A percentile compares a stretch with the other conserved stretches of the same genome.
Conservation (phyloP, 805 yeast genomes). For the baker's yeast (Saccharomyces cerevisiae) region DNA sequence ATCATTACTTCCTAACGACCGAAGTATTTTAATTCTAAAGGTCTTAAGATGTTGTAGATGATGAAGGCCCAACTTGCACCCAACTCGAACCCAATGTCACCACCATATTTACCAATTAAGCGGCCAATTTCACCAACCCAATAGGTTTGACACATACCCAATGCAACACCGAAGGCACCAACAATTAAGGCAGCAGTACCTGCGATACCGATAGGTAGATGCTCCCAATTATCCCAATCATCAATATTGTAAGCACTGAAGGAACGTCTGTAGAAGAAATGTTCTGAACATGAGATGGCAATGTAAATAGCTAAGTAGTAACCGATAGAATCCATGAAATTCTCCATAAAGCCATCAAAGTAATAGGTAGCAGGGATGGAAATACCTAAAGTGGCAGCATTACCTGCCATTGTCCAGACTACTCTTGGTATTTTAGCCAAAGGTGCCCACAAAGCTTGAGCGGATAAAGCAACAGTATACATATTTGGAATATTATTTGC, state of each 20-base stretch:
- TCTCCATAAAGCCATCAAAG: constrained; percentile 65
- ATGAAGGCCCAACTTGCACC: constrained; percentile 61
- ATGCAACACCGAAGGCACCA: constrained; percentile 75
- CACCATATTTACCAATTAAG: constrained; percentile 42
- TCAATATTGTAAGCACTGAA: constrained; percentile 52
- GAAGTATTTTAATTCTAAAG: constrained; percentile 59
- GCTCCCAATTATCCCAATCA: constrained; percentile 46
- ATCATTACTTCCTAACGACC: constrained; percentile 32
- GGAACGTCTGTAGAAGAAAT: constrained; percentile 59
- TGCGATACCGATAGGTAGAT: constrained; percentile 68
- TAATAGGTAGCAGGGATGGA: constrained; percentile 80
- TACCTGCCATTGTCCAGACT: constrained; percentile 70
- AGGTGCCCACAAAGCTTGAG: constrained; percentile 73
- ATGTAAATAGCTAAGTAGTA: constrained; percentile 85
- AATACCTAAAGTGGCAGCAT: constrained; percentile 69
- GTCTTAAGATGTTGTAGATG: constrained; percentile 52
- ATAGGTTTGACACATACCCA: constrained; percentile 86
- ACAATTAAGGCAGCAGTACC: constrained; percentile 71
- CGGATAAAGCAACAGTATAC: constrained; percentile 81
- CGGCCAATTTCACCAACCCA: constrained; percentile 61
- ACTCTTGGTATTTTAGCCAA: constrained; percentile 71
- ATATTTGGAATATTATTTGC: constrained; percentile 89
- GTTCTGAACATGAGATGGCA: constrained; percentile 67
- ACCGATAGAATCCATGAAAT: constrained; percentile 85
- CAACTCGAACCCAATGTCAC: constrained; percentile 78